A percentile compares a stretch with the other conserved stretches of the same genome.
Evolutionary conservation across 1,284 basidiomycete species (phyloP).

Genomic region (Earliella scabrosa): DNA sequence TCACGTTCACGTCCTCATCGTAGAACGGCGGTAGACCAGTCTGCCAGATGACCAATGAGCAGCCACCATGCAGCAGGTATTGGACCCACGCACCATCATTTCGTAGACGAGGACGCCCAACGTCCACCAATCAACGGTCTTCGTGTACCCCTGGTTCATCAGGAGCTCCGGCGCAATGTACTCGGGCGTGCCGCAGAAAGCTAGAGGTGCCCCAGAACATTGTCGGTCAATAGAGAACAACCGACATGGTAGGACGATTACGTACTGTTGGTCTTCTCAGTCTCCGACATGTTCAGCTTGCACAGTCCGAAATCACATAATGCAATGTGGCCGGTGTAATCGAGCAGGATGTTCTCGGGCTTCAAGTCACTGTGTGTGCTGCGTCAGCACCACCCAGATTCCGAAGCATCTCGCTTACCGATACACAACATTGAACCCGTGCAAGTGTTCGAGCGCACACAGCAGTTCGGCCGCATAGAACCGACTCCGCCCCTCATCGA

Average conservation of each 20-base stretch:
- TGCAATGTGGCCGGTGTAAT: constrained; percentile 98
- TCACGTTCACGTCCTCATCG: constrained; percentile 97
- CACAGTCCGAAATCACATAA: constrained; percentile 99
- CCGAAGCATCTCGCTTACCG: constrained; percentile 53
- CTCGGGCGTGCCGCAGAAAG: constrained; percentile 99
- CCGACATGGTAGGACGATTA: constrained; percentile 12
- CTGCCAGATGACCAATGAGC: constrained; percentile 39
- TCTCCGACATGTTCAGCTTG: constrained; percentile 98
- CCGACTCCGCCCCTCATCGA: constrained; percentile 91
- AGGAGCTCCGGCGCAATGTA: constrained; percentile 97
- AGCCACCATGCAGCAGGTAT: neutral
- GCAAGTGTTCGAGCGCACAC: constrained; percentile 94
- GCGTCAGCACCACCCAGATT: constrained; percentile 4
- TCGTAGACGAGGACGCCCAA: constrained; percentile 97
- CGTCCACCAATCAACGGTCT: constrained; percentile 99
- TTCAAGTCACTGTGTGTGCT: constrained; percentile 83
- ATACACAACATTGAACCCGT: constrained; percentile 98
- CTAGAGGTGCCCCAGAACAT: constrained; percentile 42
- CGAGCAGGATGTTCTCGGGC: constrained; percentile 96
- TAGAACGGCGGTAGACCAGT: constrained; percentile 98
- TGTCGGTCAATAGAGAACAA: constrained; percentile 11
- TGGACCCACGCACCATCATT: constrained; percentile 77
- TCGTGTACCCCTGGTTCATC: constrained; percentile 97
- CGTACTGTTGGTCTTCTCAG: constrained; percentile 96
- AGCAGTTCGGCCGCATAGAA: constrained; percentile 98